Percentiles rank a stretch among this genome's conserved stretches.
These are phyloP conservation scores for Lactarius hatsudake DNA, from an alignment of 768 basidiomycete species.

Conservation along the genomic window DNA sequence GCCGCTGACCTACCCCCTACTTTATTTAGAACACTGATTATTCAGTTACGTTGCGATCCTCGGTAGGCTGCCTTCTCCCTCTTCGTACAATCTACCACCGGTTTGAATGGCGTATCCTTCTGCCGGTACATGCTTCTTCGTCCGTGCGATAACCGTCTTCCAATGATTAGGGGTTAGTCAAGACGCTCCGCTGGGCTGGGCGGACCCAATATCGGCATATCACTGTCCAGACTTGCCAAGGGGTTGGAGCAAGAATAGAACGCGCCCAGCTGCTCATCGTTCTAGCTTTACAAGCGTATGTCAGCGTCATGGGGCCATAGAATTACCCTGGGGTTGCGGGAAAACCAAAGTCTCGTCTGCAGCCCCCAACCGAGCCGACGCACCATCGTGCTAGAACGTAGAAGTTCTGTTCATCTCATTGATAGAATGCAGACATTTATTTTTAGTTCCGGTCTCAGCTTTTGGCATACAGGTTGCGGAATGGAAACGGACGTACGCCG, in stretches of 20 bases:
- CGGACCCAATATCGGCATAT: neutral
- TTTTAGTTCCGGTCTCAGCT: neutral
- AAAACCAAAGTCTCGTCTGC: neutral
- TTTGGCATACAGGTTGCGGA: neutral
- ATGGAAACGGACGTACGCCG: neutral
- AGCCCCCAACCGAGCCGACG: neutral
- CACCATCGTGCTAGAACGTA: neutral
- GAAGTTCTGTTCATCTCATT: neutral
- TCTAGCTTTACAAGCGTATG: constrained; percentile 1
- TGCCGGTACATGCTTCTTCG: neutral
- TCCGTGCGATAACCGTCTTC: neutral
- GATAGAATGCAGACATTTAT: neutral
- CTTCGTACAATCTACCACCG: neutral
- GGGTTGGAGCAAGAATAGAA: neutral
- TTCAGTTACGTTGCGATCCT: neutral
- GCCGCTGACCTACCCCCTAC: constrained; percentile 7
- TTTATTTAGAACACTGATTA: neutral
- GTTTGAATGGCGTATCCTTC: neutral
- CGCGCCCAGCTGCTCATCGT: neutral
- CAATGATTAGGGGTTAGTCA: constrained; percentile 2
- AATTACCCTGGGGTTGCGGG: neutral
- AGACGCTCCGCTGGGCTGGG: neutral
- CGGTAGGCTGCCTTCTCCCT: neutral
- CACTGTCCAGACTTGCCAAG: constrained; percentile 1
- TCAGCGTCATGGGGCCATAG: constrained; percentile 1